These are phyloP conservation scores for Solanum chiquidenum DNA, from an alignment of 257 asterid species.

Conservation along the genomic window DNA sequence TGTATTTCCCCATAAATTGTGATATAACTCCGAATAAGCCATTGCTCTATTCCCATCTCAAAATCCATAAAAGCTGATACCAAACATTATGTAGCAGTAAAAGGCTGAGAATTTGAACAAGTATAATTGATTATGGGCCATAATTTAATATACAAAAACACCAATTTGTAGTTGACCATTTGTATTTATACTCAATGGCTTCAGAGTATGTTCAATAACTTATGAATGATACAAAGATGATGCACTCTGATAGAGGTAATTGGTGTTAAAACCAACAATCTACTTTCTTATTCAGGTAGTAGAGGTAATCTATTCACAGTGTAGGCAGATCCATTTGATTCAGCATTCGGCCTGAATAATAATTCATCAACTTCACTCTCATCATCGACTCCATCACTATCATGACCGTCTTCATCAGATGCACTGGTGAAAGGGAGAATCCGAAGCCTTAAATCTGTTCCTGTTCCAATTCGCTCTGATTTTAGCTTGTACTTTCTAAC, in stretches of 20 bases:
- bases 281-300: slow-evolving; percentile 49
- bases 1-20: not conserved
- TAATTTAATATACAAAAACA: not conserved
- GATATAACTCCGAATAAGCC: not conserved
- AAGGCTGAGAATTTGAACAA: not conserved
- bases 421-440: slow-evolving; percentile 48
- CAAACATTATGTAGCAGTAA: not conserved
- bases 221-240: not conserved
- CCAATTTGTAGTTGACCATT: not conserved
- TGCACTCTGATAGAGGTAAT: not conserved
- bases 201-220: not conserved
- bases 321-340: slow-evolving; percentile 47
- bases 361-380: slow-evolving; percentile 18
- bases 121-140: not conserved
- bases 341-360: slow-evolving; percentile 18
- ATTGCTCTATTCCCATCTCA: not conserved
- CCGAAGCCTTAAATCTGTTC: slow-evolving; percentile 42
- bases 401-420: slow-evolving; percentile 25
- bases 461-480: slow-evolving; percentile 65
- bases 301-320: slow-evolving; percentile 54
- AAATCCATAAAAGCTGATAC: not conserved
- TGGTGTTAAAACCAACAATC: not conserved
- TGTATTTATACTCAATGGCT: not conserved
- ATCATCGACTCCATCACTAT: slow-evolving; percentile 24
- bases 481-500: slow-evolving; percentile 68